phyloP scores from a whole-genome alignment of 163 green algal genomes.

The Scenedesmus sp. region DNA sequence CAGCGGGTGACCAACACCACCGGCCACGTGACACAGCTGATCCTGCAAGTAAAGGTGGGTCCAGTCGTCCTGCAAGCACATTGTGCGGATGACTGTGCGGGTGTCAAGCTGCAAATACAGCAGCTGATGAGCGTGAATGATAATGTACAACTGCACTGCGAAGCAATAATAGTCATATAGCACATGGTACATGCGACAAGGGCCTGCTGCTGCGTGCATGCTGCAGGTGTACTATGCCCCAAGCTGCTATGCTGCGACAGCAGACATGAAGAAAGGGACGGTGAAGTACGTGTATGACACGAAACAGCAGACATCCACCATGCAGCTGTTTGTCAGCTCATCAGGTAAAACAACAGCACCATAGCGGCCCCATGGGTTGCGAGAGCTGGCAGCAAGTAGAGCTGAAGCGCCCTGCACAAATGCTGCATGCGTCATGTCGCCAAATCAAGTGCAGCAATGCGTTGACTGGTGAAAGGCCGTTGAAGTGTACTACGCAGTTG shows the following conservation, averaged over 20 bases:
- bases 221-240: conserved; percentile 54
- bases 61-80: too few species aligned
- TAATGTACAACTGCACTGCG: not conserved
- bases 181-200: not conserved
- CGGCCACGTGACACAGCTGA: not conserved
- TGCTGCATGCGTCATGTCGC: not conserved
- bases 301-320: not conserved
- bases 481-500: too few species aligned
- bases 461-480: too few species aligned
- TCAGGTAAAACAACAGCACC: not conserved
- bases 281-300: conserved; percentile 55
- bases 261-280: conserved; percentile 20
- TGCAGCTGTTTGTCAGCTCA: conserved; percentile 58
- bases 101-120: not conserved
- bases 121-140: not conserved
- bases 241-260: conserved; percentile 36
- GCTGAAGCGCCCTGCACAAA: not conserved
- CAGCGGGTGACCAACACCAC: not conserved
- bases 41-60: conserved; percentile 46
- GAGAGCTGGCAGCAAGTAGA: not conserved
- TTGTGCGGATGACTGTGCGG: too few species aligned
- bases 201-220: not conserved
- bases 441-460: too few species aligned
- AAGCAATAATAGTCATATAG: too few species aligned
- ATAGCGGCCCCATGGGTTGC: not conserved